A percentile compares a stretch with the other conserved stretches of the same genome.
Evolutionary conservation across 2,329 filamentous ascomycete species (phyloP).

Genomic region (Herpomyces periplanetae): DNA sequence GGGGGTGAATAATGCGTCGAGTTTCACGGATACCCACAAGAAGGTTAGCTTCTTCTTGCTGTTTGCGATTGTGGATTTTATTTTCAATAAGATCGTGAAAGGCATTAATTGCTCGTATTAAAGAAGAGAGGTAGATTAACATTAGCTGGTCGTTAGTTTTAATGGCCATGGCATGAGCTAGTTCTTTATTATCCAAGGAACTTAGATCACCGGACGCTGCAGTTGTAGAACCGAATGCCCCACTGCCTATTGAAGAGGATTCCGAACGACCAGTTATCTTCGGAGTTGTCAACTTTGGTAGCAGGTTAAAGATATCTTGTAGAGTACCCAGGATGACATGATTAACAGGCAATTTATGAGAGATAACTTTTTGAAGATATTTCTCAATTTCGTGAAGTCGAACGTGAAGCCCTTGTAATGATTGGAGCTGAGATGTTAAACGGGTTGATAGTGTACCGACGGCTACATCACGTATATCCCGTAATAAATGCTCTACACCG

Average conservation of each 20-base stretch:
- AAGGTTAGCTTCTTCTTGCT: slow-evolving; percentile 92
- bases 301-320: slow-evolving; percentile 95
- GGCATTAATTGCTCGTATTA: slow-evolving; percentile 87
- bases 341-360: slow-evolving; percentile 70
- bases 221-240: slow-evolving; percentile 14
- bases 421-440: slow-evolving; percentile 89
- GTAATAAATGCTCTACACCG: slow-evolving; percentile 79
- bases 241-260: slow-evolving; percentile 5
- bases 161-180: slow-evolving; percentile 84
- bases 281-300: slow-evolving; percentile 72
- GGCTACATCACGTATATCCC: slow-evolving; percentile 89
- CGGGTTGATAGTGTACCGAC: slow-evolving; percentile 83
- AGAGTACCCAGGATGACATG: slow-evolving; percentile 87
- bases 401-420: slow-evolving; percentile 71
- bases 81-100: slow-evolving; percentile 99
- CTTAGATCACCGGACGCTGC: background rate
- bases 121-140: slow-evolving; percentile 79
- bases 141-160: slow-evolving; percentile 98
- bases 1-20: too few species aligned
- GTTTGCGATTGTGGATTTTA: slow-evolving; percentile 95
- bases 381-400: slow-evolving; percentile 74
- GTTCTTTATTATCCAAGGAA: slow-evolving; percentile 24
- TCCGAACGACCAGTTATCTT: slow-evolving; percentile 8
- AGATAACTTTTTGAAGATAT: slow-evolving; percentile 81
- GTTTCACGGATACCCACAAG: too few species aligned